phyloP scores from a whole-genome alignment of 345 rosid species.

The Syzygium grande region DNA sequence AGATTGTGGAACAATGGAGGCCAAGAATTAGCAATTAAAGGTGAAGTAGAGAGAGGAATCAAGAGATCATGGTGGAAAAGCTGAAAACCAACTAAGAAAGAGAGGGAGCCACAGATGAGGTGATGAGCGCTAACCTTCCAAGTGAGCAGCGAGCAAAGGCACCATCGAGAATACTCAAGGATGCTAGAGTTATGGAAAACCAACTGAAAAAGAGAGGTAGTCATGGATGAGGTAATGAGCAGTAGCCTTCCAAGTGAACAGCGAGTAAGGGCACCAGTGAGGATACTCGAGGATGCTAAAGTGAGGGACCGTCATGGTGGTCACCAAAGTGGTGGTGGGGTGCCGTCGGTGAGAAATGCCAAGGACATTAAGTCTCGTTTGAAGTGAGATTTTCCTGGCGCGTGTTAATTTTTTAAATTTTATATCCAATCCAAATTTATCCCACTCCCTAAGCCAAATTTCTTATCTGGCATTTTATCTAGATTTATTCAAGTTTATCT shows the following conservation, averaged over 20 bases:
- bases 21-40: background rate
- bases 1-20: background rate
- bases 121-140: too few species aligned
- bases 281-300: background rate
- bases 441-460: too few species aligned
- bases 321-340: accelerated
- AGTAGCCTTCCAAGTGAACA: too few species aligned
- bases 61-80: background rate
- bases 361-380: too few species aligned
- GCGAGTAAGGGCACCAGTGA: background rate
- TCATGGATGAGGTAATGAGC: background rate
- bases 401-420: background rate
- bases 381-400: too few species aligned
- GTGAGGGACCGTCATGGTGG: background rate
- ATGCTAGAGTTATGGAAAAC: background rate
- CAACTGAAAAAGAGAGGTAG: background rate
- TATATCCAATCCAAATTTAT: background rate
- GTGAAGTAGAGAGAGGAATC: background rate
- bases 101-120: background rate
- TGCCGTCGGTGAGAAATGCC: background rate
- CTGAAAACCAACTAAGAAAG: background rate
- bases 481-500: too few species aligned
- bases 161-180: too few species aligned
- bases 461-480: too few species aligned
- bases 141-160: too few species aligned